Evolutionary conservation across 768 basidiomycete genomes (phyloP), one percentile per base, ranked within the genome.

Genomic region (Paxillus ammoniavirescens): DNA sequence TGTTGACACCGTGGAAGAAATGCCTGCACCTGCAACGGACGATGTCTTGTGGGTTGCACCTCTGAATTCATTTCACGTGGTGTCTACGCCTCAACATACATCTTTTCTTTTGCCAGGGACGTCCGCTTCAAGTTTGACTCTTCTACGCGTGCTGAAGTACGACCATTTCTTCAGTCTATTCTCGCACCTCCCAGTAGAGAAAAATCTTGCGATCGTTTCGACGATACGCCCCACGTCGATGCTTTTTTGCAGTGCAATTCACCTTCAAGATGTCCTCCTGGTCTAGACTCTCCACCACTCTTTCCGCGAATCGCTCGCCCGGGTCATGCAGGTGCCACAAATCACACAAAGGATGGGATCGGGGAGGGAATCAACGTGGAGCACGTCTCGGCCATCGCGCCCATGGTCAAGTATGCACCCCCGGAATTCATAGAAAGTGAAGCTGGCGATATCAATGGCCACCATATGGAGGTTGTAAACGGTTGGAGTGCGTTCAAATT

Each of bases 401-500:
- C 58, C 45, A 56, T 72, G 42, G 42, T 72, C 26, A 54, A 47
- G 47, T 41, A 21, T 36, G 63, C 65, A 9, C 63, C 64, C 35
- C 56, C 54, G 10, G 58, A 65, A 42, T 53, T 71, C 42, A 60
- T 66, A 43, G 69, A 74, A 40, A 71, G 77, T 45, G 69, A 75
- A 35, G 77, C 79, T 21, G 67, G 67, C 4, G 77, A 82, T 45
- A 55, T 81, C 6, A 69, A 75, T n/a, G 63, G 61, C 33, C 74
- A 76, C 47, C 80, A 82, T 63, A 78, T 89, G 74, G 69, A 76
- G 8, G 61, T 87, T 33, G 78, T 87, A 1, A 76, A 82, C 65
- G 87, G 86, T 28, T 86, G 86, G 84, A 65, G 88, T 88, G 61
- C 42, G 79, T 76, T 41, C 44, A 55, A 35, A 48, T 54, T 14